Conservation (phyloP, 192 early-diverging fungal genomes). For the Lunasporangiospora selenospora region DNA sequence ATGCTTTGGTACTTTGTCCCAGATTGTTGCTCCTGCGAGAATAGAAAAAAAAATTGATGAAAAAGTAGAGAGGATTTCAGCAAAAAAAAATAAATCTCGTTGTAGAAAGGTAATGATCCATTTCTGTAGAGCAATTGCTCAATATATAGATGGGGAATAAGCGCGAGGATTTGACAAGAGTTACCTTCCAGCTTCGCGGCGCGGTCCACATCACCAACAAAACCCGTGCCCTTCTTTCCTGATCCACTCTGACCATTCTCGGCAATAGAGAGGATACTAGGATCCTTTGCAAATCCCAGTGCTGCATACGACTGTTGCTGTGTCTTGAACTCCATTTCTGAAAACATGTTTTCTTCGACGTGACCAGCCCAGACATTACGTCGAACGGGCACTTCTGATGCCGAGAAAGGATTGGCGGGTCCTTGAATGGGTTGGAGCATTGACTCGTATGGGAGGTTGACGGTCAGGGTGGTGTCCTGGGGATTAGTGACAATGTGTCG, state of each 20-base stretch:
- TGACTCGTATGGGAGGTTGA: conserved; percentile 67
- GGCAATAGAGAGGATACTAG: conserved; percentile 55
- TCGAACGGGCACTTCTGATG: conserved; percentile 47
- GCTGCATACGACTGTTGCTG: conserved; percentile 87
- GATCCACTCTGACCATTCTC: conserved; percentile 48
- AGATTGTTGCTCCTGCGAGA: conserved; percentile 39
- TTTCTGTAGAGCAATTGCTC: too few species aligned
- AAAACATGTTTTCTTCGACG: conserved; percentile 77
- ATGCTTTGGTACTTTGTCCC: conserved; percentile 47
- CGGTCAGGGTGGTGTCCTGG: conserved; percentile 56
- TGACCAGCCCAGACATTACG: conserved; percentile 72
- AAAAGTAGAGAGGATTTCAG: too few species aligned
- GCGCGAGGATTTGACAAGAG: too few species aligned
- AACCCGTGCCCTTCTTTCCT: conserved; percentile 60
- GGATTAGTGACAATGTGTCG: conserved; percentile 59
- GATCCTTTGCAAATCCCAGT: conserved; percentile 85
- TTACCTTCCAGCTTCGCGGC: conserved; percentile 59
- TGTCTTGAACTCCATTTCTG: conserved; percentile 75
- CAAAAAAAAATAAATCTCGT: too few species aligned
- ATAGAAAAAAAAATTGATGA: not conserved
- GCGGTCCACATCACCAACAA: conserved; percentile 68
- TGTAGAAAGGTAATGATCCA: too few species aligned
- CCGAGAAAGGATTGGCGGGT: conserved; percentile 62
- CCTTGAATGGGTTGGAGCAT: conserved; percentile 58
- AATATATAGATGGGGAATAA: too few species aligned